Conservation (phyloP, 1,284 basidiomycete genomes). For the Wolfiporia cocos region DNA sequence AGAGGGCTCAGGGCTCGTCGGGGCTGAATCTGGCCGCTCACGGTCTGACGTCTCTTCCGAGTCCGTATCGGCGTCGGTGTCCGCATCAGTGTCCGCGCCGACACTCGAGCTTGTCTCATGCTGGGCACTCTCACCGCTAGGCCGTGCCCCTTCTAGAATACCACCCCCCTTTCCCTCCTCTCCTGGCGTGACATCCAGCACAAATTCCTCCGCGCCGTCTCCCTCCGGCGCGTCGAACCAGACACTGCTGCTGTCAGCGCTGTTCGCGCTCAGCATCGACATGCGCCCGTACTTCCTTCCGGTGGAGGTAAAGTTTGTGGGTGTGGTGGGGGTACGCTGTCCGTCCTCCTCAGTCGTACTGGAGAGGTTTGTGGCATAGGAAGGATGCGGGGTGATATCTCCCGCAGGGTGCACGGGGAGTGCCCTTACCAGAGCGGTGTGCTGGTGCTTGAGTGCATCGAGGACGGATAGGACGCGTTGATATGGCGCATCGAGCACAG, state of each 20-base stretch:
- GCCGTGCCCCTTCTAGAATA: conserved; percentile 33
- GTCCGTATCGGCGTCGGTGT: conserved; percentile 16
- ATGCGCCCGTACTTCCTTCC: conserved; percentile 35
- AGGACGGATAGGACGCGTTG: conserved; percentile 41
- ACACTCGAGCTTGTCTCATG: conserved; percentile 11
- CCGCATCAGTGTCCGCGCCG: conserved; percentile 18
- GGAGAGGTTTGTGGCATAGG: conserved; percentile 37
- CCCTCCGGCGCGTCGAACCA: conserved; percentile 69
- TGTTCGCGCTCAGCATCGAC: conserved; percentile 50
- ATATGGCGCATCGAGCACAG: conserved; percentile 20
- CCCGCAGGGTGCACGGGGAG: conserved; percentile 32
- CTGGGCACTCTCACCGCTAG: conserved; percentile 24
- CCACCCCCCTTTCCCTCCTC: conserved; percentile 37
- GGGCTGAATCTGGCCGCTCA: conserved; percentile 11
- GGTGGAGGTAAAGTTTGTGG: conserved; percentile 27
- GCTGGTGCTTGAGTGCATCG: conserved; percentile 53
- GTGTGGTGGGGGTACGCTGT: conserved; percentile 23
- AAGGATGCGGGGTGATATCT: conserved; percentile 30
- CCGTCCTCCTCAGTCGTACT: conserved; percentile 46
- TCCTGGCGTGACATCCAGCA: conserved; percentile 44
- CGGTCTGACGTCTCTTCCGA: conserved; percentile 10
- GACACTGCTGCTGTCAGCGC: conserved; percentile 47
- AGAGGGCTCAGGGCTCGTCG: conserved; percentile 1
- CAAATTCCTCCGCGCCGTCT: conserved; percentile 63
- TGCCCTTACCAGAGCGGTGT: conserved; percentile 43